Conservation (phyloP, 2,329 filamentous ascomycete species). For the Fusarium sp. region DNA sequence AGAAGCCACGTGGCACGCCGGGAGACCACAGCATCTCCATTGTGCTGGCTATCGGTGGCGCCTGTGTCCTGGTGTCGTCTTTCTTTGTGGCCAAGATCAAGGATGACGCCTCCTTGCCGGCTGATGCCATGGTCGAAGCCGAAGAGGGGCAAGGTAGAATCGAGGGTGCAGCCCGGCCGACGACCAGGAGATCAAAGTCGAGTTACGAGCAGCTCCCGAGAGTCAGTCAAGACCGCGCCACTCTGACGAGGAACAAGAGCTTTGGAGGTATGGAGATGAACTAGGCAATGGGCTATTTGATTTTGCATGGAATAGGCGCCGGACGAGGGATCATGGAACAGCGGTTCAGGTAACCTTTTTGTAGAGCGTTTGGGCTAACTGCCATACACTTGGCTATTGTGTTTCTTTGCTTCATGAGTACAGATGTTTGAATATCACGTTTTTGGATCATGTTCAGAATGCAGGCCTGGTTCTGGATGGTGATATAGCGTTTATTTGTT, state of each 20-base stretch:
- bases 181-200: conserved; percentile 54
- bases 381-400: conserved; percentile 5
- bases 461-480: conserved; percentile 18
- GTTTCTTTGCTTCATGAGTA: conserved; percentile 9
- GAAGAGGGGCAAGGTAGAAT: conserved; percentile 62
- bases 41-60: conserved; percentile 87
- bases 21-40: conserved; percentile 91
- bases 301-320: conserved; percentile 23
- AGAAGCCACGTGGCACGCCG: conserved; percentile 88
- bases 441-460: conserved; percentile 16
- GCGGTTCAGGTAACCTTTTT: conserved; percentile 27
- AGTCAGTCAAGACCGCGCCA: conserved; percentile 62
- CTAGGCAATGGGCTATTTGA: conserved; percentile 12
- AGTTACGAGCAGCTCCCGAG: conserved; percentile 61
- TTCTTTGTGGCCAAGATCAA: conserved; percentile 78
- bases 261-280: conserved; percentile 63
- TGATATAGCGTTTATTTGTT: conserved; percentile 28
- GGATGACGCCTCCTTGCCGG: conserved; percentile 67
- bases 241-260: conserved; percentile 65
- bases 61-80: conserved; percentile 83
- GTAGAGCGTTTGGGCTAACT: conserved; percentile 21
- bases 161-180: conserved; percentile 33
- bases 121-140: conserved; percentile 57
- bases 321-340: conserved; percentile 14
- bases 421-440: conserved; percentile 11